These are phyloP conservation scores for Venturia pyrina DNA, from an alignment of 2,329 filamentous ascomycete genomes.

Conservation along the genomic window DNA sequence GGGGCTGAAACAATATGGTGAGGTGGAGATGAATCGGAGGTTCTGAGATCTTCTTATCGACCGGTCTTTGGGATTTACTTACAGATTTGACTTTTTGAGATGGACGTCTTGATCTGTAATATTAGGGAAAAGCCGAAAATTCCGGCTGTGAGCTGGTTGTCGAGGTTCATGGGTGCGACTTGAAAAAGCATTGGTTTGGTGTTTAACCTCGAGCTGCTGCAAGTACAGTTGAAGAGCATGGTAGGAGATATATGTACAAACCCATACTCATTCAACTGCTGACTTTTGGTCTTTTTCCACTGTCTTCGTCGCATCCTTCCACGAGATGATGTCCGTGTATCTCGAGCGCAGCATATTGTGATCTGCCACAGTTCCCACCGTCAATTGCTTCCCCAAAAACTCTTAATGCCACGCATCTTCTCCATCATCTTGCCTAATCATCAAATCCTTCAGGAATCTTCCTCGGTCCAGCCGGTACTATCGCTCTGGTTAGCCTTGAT, in stretches of 20 bases:
- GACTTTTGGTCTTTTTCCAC: not conserved
- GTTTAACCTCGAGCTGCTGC: not conserved
- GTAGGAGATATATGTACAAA: not conserved
- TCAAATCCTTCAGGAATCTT: conserved; percentile 14
- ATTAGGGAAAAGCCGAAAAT: not conserved
- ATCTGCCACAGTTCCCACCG: not conserved
- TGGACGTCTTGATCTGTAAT: not conserved
- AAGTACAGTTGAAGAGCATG: not conserved
- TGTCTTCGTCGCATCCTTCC: not conserved
- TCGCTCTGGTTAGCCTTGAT: not conserved
- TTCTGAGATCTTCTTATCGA: not conserved
- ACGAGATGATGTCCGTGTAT: not conserved
- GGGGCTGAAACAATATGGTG: not conserved
- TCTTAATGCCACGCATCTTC: too few species aligned
- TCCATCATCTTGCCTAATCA: not conserved
- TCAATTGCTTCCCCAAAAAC: not conserved
- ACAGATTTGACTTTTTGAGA: not conserved
- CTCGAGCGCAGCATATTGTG: not conserved
- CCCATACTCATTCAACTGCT: not conserved
- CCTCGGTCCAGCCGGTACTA: conserved; percentile 13
- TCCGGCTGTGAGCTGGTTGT: not conserved
- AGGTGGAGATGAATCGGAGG: not conserved
- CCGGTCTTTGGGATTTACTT: not conserved
- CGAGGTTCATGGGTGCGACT: not conserved
- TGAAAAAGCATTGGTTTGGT: not conserved